Evolutionary conservation across 441 rosid species (phyloP).

Genomic region (Metrosideros polymorpha): DNA sequence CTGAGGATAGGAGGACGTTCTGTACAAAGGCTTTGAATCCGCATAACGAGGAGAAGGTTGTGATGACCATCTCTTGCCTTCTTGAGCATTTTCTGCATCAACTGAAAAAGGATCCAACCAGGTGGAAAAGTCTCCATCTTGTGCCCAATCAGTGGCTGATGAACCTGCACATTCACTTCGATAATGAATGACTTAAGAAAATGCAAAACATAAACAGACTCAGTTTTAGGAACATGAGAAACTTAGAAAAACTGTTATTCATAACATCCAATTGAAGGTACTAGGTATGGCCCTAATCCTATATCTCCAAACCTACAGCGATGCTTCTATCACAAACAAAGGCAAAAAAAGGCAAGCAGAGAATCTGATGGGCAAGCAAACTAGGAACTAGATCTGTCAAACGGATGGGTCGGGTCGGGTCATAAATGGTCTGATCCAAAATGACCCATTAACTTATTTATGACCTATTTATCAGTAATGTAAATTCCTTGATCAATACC

Average conservation of each 20-base stretch:
- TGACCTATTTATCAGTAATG: too few relatives aligned
- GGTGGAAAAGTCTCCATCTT: conserved; percentile 58
- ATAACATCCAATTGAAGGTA: not conserved
- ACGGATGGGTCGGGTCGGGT: too few relatives aligned
- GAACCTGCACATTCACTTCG: conserved; percentile 47
- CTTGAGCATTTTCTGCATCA: conserved; percentile 47
- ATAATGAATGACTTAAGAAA: not conserved
- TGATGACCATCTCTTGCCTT: conserved; percentile 72
- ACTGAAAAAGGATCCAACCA: conserved; percentile 65
- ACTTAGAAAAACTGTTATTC: not conserved
- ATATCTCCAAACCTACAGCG: not conserved
- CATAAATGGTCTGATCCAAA: too few relatives aligned
- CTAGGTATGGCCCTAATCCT: not conserved
- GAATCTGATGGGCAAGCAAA: not conserved
- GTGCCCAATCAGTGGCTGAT: conserved; percentile 78
- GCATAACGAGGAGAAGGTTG: conserved; percentile 38
- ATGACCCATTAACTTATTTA: too few relatives aligned
- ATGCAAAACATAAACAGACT: not conserved
- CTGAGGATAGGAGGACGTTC: conserved; percentile 84
- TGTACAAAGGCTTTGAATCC: conserved; percentile 59
- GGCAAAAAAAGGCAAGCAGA: not conserved
- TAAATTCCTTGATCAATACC: too few relatives aligned
- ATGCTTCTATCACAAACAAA: not conserved
- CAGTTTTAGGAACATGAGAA: not conserved
- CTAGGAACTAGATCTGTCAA: too few relatives aligned